Evolutionary conservation across 2,329 filamentous ascomycete species (phyloP), one percentile per base, ranked within the genome.

Genomic region (Fusarium longipes): DNA sequence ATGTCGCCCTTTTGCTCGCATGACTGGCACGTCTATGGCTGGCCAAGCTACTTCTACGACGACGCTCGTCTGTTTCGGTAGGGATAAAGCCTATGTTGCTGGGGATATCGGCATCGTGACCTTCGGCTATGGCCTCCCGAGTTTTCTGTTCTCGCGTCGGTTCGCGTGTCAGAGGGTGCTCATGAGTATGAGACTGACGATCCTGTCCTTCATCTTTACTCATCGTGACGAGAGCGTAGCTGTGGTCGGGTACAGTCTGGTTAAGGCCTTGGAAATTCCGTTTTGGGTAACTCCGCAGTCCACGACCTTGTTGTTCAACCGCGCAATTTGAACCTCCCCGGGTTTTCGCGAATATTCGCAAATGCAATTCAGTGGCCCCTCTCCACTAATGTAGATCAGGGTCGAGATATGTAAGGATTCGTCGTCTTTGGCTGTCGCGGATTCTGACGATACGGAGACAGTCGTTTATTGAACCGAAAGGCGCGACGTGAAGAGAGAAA

Each of bases 41-140:
- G 4, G 76, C 76, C 39, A 82, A 76, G 8, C 80, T 82, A 14
- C 74, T 68, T 49, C 75, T 73, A 11, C 78, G 77, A 50, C 74
- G 79, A 20, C 74, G 73, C 65, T 83, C 79, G 20, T 76, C 80
- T 8, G 73, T 64, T 52, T 79, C 76, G 61, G 79, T 78, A 2
- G 82, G 74, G 0, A 84, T 70, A 45, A 81, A 83, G 15, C 82
- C 82, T 18, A 80, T 75, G 58, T 76, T 81, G 1, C 82, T 84
- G 3, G 82, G 82, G 12, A 82, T 83, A 54, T 84, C 82, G 45
- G 82, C 82, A 53, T 84, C 82, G 65, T 84, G 82, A 8, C 81
- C 82, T 57, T 83, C 82, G 45, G 80, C 80, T 7, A 77, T 65
- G 14, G 82, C 81, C 56, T 81, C 78, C 25, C 71, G 76, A n/a